Evolutionary conservation across 2,329 filamentous ascomycete species (phyloP), one percentile per base, ranked within the genome.

Genomic region (Sporothrix globosa): DNA sequence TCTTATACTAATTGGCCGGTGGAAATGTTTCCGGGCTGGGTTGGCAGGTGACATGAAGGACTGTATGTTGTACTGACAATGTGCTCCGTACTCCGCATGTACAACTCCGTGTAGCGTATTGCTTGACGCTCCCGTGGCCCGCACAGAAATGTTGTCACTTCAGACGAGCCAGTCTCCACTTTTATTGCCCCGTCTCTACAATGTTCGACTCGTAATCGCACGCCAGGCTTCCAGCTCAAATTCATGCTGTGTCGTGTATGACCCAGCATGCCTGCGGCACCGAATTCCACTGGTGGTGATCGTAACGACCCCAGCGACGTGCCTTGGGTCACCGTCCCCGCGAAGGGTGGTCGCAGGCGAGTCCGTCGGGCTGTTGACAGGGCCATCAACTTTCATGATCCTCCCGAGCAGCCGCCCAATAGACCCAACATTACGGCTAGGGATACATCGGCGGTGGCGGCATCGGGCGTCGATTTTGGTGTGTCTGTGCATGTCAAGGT

Each of bases 401-500:
- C 30, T 17, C 34, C 11, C 1, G 34, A 14, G 11, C 21, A 13
- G 44, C 61, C 7, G 13, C 19, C 1, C 4, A 5, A 2, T 46
- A 13, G 7, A 14, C 11, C 39, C n/a, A 17, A 3, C 13, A 46
- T 14, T 27, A 7, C 11, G 24, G 0, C 10, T 6, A 6, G 4
- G 11, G 30, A 27, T 17, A 6, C 27, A 13, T 3, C 14, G 9
- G 9, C 19, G 19, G 44, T 1, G 14, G 21, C n/a, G 27, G 30
- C 19, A 11, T 7, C 60, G 14, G 21, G 4, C 14, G 21, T 34
- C 2, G 61, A 19, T 3, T 17, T 17, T 3, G 24, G 41, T 24
- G 67, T 24, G 14, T 74, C 58, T n/a, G 21, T 14, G n/a, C 21
- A 76, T 19, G 72, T 78, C 39, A 73, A 60, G 4, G 72, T 69